A percentile compares a stretch with the other conserved stretches of the same genome.
phyloP scores from a whole-genome alignment of 1,284 basidiomycete species.

The Phylloboletellus chloephorus region DNA sequence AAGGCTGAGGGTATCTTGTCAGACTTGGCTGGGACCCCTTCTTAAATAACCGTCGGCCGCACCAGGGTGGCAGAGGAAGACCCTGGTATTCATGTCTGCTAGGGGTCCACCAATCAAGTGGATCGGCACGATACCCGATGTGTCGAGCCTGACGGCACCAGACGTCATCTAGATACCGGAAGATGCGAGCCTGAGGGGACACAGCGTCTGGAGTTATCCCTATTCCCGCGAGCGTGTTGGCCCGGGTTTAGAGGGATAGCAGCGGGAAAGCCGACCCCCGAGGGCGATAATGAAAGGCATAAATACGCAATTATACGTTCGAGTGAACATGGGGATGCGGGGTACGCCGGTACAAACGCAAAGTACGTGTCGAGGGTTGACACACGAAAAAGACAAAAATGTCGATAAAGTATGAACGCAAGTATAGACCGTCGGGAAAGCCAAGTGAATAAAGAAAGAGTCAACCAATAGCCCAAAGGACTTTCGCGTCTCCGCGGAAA shows the following conservation, averaged over 20 bases:
- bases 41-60: slow-evolving; percentile 16
- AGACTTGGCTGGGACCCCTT: neutral
- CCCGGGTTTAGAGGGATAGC: too few species aligned
- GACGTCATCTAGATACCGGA: too few species aligned
- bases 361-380: slow-evolving; percentile 22
- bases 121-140: too few species aligned
- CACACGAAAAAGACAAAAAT: slow-evolving; percentile 8
- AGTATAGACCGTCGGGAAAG: slow-evolving; percentile 31
- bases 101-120: too few species aligned
- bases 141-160: too few species aligned
- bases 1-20: too few species aligned
- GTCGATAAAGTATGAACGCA: slow-evolving; percentile 29
- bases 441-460: slow-evolving; percentile 44
- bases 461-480: slow-evolving; percentile 62
- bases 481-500: slow-evolving; percentile 21
- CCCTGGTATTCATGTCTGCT: slow-evolving; percentile 15
- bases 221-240: too few species aligned
- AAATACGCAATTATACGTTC: slow-evolving; percentile 25
- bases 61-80: slow-evolving; percentile 16
- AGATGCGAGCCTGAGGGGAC: too few species aligned
- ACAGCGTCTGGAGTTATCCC: too few species aligned
- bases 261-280: slow-evolving; percentile 21
- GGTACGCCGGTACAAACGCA: slow-evolving; percentile 25
- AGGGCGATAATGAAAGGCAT: slow-evolving; percentile 29
- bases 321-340: slow-evolving; percentile 24